phyloP scores from a whole-genome alignment of 2,329 filamentous ascomycete genomes.

The Hypomyces perniciosus region DNA sequence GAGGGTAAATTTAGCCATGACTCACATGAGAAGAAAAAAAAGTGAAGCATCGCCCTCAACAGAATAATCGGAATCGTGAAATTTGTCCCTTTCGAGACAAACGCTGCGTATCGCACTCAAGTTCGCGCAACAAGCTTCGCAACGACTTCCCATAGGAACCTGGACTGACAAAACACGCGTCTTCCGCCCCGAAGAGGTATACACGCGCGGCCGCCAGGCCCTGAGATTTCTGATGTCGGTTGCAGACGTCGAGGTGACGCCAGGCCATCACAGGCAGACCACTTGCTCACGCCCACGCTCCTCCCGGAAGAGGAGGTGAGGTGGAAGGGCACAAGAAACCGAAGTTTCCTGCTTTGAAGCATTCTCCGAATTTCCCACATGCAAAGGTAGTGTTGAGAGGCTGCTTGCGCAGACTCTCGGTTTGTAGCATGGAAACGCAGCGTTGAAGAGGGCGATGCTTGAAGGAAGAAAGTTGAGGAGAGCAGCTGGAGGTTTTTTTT shows the following conservation, averaged over 20 bases:
- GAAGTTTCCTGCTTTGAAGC: slow-evolving; percentile 52
- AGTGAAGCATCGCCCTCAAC: slow-evolving; percentile 63
- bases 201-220: slow-evolving; percentile 23
- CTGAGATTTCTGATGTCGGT: slow-evolving; percentile 91
- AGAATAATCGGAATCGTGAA: slow-evolving; percentile 94
- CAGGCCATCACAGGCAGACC: slow-evolving; percentile 81
- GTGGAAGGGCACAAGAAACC: slow-evolving; percentile 22
- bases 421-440: slow-evolving; percentile 95
- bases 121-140: slow-evolving; percentile 76
- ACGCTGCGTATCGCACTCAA: slow-evolving; percentile 97
- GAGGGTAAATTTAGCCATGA: background rate
- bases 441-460: slow-evolving; percentile 81
- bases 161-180: slow-evolving; percentile 8
- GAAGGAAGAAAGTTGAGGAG: slow-evolving; percentile 25
- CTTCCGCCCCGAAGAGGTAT: slow-evolving; percentile 15
- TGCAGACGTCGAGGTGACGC: slow-evolving; percentile 75
- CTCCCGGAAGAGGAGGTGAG: slow-evolving; percentile 1
- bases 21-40: slow-evolving; percentile 27
- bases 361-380: slow-evolving; percentile 99
- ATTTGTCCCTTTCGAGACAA: slow-evolving; percentile 29
- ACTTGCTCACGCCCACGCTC: slow-evolving; percentile 22
- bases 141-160: slow-evolving; percentile 83
- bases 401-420: slow-evolving; percentile 40
- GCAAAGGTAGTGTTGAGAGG: slow-evolving; percentile 37
- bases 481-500: slow-evolving; percentile 3